phyloP scores from a whole-genome alignment of 768 basidiomycete genomes.

The Calocybe indica region DNA sequence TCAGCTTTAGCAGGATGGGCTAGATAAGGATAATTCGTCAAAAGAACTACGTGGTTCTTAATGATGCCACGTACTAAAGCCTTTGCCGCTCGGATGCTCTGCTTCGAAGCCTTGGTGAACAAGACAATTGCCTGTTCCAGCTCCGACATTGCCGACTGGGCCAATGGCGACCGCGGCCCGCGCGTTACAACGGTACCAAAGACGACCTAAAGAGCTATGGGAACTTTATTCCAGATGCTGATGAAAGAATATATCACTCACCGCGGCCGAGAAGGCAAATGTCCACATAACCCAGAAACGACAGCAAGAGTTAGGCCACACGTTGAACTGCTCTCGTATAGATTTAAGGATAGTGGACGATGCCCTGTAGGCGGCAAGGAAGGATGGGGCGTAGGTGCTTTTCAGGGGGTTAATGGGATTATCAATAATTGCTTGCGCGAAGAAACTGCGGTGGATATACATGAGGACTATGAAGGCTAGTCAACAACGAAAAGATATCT shows the following conservation, averaged over 20 bases:
- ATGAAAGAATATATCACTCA: constrained; percentile 16
- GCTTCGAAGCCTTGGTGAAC: constrained; percentile 55
- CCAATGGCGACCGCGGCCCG: constrained; percentile 63
- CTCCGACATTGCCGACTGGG: constrained; percentile 60
- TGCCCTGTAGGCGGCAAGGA: constrained; percentile 55
- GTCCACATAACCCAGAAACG: constrained; percentile 64
- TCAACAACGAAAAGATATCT: not conserved
- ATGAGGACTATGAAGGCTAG: constrained; percentile 37
- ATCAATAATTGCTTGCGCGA: constrained; percentile 67
- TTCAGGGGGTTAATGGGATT: constrained; percentile 61
- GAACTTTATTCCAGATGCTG: not conserved
- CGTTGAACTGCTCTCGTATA: constrained; percentile 39
- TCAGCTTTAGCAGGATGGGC: constrained; percentile 56
- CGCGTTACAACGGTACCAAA: constrained; percentile 77
- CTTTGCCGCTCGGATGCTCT: constrained; percentile 58
- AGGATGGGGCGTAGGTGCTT: constrained; percentile 58
- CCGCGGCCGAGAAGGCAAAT: constrained; percentile 49
- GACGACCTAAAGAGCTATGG: constrained; percentile 43
- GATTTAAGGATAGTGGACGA: constrained; percentile 52
- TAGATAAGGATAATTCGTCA: constrained; percentile 14
- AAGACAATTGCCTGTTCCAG: constrained; percentile 62
- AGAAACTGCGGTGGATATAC: constrained; percentile 63
- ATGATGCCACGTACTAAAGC: constrained; percentile 44
- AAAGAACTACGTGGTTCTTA: not conserved
- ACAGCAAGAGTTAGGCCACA: constrained; percentile 40